A percentile compares a stretch with the other conserved stretches of the same genome.
phyloP scores from a whole-genome alignment of 1,284 basidiomycete genomes.

The Trichosporon sp. region DNA sequence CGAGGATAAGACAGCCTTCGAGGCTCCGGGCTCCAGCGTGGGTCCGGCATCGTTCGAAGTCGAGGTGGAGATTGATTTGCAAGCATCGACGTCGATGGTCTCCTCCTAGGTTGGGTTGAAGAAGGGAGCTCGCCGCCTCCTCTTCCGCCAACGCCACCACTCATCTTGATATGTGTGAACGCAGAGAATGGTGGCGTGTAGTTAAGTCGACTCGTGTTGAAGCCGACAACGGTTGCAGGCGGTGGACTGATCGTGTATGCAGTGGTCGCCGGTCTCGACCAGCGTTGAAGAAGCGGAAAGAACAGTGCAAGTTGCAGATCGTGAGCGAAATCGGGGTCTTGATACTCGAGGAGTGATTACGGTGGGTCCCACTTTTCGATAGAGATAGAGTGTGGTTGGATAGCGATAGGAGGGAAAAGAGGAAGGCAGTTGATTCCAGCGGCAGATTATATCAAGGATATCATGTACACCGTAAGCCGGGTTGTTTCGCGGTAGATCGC shows the following conservation, averaged over 20 bases:
- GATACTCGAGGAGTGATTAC: neutral
- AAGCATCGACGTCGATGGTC: neutral
- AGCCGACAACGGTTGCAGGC: slow-evolving; percentile 4
- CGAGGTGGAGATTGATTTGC: slow-evolving; percentile 5
- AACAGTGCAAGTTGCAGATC: neutral
- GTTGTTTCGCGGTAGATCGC: neutral
- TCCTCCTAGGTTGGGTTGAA: neutral
- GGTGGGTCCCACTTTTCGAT: neutral
- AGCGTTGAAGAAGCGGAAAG: neutral
- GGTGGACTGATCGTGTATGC: slow-evolving; percentile 18
- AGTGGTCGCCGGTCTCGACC: slow-evolving; percentile 2
- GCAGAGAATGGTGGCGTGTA: neutral
- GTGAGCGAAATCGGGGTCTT: neutral
- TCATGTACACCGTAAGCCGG: neutral
- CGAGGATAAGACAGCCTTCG: neutral
- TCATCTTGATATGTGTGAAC: slow-evolving; percentile 4
- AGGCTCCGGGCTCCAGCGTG: slow-evolving; percentile 6
- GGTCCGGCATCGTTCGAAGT: neutral
- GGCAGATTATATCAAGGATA: slow-evolving; percentile 2
- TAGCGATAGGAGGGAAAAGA: neutral
- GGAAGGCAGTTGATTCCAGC: slow-evolving; percentile 2
- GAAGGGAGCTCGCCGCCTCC: slow-evolving; percentile 9
- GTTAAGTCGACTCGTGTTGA: slow-evolving; percentile 14
- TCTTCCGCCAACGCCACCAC: slow-evolving; percentile 19
- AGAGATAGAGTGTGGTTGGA: neutral